Evolutionary conservation across 1,139 yeast genomes (phyloP), one percentile per base, ranked within the genome.

Genomic region (Lodderomyces orthopsilosis): DNA sequence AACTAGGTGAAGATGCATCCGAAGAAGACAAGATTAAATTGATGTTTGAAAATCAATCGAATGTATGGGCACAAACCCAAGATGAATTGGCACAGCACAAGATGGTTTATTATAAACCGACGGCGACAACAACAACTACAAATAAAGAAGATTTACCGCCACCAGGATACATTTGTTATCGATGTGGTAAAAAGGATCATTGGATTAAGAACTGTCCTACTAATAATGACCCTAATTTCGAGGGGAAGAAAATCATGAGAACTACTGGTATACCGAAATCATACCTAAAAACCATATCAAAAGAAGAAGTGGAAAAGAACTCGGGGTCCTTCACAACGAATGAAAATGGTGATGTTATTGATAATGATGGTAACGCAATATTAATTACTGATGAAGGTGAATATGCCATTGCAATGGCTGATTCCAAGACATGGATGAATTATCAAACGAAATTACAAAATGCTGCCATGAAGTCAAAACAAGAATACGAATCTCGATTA

Each of bases 221-320:
- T 2, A 86, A 87, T 54, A 81, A 81, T 44, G 98, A 93, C 63
- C 96, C 97, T 4, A 86, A 82, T 55, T 90, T 90, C 76, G 98
- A 93, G 59, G 95, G 96, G 23, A 88, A 87, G 58, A 77, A 95
- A 51, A 85, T 93, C 41, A 83, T 89, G 58, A 78, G 95, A 56
- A 91, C 98, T 0, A 93, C 98, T 0, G 99, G 99, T 81, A 93
- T 93, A 58, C 99, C 99, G 4, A 85, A 86, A 62, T 85, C 95
- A 37, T 90, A 90, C 63, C 78, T 93, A 63, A 86, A 89, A 54
- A 85, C 96, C 0, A 83, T 87, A 10, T 66, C 75, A 1, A 69
- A 68, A 54, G 76, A 70, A 49, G 73, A 71, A 6, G 63, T 69
- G n/a, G 70, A 67, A 40, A 81, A 76, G 38, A 36, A 28, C 13